Evolutionary conservation across 495 filamentous ascomycete species (phyloP).

Genomic region (Neurospora sp.): DNA sequence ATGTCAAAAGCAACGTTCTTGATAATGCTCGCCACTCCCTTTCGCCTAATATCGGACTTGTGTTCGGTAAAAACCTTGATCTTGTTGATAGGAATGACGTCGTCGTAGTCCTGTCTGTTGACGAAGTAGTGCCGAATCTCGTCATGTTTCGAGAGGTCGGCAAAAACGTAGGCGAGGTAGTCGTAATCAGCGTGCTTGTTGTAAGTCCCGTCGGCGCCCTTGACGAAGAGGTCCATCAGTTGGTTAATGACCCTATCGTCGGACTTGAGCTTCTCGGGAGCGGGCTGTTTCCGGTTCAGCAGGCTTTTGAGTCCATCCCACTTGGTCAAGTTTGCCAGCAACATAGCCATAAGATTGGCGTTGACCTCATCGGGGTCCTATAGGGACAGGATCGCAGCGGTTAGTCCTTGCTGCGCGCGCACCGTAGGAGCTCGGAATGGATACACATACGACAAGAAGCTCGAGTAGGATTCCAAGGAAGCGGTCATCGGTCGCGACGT

Average conservation of each 20-base stretch:
- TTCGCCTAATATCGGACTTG: constrained; percentile 62
- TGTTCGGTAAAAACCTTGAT: constrained; percentile 89
- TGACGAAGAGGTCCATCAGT: constrained; percentile 90
- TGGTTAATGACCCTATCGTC: constrained; percentile 73
- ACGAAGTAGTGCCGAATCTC: constrained; percentile 70
- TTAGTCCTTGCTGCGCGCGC: constrained; percentile 3
- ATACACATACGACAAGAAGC: constrained; percentile 62
- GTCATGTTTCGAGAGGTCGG: constrained; percentile 73
- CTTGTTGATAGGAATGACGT: constrained; percentile 74
- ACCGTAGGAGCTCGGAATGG: neutral
- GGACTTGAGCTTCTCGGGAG: constrained; percentile 52
- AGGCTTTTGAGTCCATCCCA: constrained; percentile 59
- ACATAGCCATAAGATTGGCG: constrained; percentile 79
- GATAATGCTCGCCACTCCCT: constrained; percentile 84
- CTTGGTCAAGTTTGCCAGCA: constrained; percentile 86
- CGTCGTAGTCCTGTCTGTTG: constrained; percentile 61
- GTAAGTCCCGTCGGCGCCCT: constrained; percentile 66
- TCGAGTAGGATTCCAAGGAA: constrained; percentile 65
- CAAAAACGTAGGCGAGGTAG: constrained; percentile 88
- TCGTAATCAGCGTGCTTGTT: constrained; percentile 86
- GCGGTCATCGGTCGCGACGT: constrained; percentile 65
- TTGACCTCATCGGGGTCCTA: constrained; percentile 51
- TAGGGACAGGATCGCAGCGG: neutral
- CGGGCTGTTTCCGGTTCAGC: constrained; percentile 48
- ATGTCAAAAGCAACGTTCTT: constrained; percentile 77